Conservation (phyloP, 2,329 filamentous ascomycete species). For the Colletotrichum endophyticum region DNA sequence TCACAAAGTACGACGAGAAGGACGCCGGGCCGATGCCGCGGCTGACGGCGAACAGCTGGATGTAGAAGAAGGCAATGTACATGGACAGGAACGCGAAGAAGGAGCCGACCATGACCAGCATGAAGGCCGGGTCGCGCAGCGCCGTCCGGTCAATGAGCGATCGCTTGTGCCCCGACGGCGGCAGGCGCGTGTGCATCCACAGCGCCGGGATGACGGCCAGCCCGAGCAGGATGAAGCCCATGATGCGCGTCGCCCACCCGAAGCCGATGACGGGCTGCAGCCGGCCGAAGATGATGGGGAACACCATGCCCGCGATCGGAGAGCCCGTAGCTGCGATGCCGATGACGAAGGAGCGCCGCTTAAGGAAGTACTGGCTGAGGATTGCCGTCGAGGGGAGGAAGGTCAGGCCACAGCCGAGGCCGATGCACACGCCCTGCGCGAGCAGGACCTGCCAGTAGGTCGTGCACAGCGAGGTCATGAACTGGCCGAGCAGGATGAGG, state of each 20-base stretch:
- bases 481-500: constrained; percentile 43
- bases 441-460: constrained; percentile 48
- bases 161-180: constrained; percentile 30
- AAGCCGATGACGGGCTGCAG: constrained; percentile 59
- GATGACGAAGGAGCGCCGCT: constrained; percentile 34
- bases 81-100: constrained; percentile 49
- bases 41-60: constrained; percentile 44
- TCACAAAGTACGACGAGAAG: constrained; percentile 46
- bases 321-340: constrained; percentile 38
- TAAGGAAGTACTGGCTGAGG: constrained; percentile 44
- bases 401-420: constrained; percentile 38
- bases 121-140: constrained; percentile 41
- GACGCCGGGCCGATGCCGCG: constrained; percentile 38
- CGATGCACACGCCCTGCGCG: constrained; percentile 42
- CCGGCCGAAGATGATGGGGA: constrained; percentile 40
- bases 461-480: constrained; percentile 50
- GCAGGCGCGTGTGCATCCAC: constrained; percentile 42
- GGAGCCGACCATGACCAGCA: constrained; percentile 38
- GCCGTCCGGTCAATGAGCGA: constrained; percentile 40
- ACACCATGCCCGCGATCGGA: constrained; percentile 45
- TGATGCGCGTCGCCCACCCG: constrained; percentile 52
- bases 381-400: constrained; percentile 41
- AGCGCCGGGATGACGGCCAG: constrained; percentile 40
- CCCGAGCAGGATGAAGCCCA: constrained; percentile 48
- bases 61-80: constrained; percentile 55